These are phyloP conservation scores for Ophiocordyceps camponoti-floridani DNA, from an alignment of 2,329 filamentous ascomycete species.

Conservation along the genomic window DNA sequence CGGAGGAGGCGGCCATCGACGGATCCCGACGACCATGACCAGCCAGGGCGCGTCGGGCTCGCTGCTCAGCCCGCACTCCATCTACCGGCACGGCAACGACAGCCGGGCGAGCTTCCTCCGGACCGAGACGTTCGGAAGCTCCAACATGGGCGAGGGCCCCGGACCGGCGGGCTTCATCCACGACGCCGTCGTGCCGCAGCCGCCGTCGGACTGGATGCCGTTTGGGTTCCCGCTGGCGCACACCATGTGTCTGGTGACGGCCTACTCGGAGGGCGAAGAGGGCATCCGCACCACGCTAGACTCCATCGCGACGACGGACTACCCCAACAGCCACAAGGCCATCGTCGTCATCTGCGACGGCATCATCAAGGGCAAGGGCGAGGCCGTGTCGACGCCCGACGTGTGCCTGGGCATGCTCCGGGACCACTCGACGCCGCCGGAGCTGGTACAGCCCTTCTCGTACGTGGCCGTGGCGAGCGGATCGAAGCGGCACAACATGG, in stretches of 20 bases:
- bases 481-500: slow-evolving; percentile 98
- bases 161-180: slow-evolving; percentile 92
- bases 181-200: slow-evolving; percentile 87
- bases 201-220: slow-evolving; percentile 90
- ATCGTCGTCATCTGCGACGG: slow-evolving; percentile 95
- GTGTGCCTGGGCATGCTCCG: slow-evolving; percentile 88
- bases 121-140: slow-evolving; percentile 34
- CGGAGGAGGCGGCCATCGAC: slow-evolving; percentile 20
- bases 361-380: slow-evolving; percentile 90
- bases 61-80: slow-evolving; percentile 48
- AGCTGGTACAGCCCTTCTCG: slow-evolving; percentile 78
- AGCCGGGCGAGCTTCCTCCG: slow-evolving; percentile 49
- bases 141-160: slow-evolving; percentile 45
- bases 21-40: slow-evolving; percentile 79
- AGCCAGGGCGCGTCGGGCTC: slow-evolving; percentile 65
- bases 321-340: slow-evolving; percentile 96
- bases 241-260: slow-evolving; percentile 83
- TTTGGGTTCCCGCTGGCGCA: slow-evolving; percentile 92
- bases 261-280: slow-evolving; percentile 89
- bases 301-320: slow-evolving; percentile 93
- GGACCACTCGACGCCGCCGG: slow-evolving; percentile 61
- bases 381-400: slow-evolving; percentile 73
- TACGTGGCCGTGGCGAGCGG: slow-evolving; percentile 94
- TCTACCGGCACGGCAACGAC: slow-evolving; percentile 52
- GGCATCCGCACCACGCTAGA: slow-evolving; percentile 88